phyloP scores from a whole-genome alignment of 1,284 basidiomycete genomes.

The Cryptococcus jaspeensis region DNA sequence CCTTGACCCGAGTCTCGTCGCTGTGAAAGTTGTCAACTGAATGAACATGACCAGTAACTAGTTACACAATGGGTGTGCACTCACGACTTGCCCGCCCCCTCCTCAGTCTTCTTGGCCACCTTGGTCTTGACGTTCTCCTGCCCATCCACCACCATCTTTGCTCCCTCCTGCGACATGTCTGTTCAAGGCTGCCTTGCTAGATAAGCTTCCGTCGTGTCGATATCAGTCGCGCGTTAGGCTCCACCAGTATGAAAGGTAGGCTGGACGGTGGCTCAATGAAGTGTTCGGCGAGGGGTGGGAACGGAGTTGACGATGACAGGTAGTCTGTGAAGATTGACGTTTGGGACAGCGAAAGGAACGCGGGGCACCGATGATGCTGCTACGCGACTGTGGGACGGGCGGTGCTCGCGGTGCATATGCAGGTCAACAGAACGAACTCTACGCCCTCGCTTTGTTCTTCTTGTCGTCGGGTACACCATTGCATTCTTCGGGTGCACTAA shows the following conservation, averaged over 20 bases:
- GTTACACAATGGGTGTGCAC: not conserved
- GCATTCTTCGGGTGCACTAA: too few species aligned
- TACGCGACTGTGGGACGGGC: too few species aligned
- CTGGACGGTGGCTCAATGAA: not conserved
- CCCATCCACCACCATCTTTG: not conserved
- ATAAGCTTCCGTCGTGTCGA: too few species aligned
- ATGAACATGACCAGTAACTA: too few species aligned
- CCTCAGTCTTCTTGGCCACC: not conserved
- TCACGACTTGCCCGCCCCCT: not conserved
- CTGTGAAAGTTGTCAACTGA: not conserved
- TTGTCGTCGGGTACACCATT: too few species aligned
- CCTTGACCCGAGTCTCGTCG: slow-evolving; percentile 20
- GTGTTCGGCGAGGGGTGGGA: not conserved
- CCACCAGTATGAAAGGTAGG: not conserved
- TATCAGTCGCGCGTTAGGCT: not conserved
- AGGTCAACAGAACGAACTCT: too few species aligned
- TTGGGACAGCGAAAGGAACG: not conserved
- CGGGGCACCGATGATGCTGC: too few species aligned
- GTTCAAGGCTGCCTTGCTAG: too few species aligned
- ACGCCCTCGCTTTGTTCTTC: too few species aligned
- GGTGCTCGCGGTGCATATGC: too few species aligned
- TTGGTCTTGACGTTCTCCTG: not conserved
- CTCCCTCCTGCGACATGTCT: not conserved
- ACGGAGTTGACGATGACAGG: not conserved
- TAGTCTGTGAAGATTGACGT: not conserved